phyloP scores from a whole-genome alignment of 108 stramenopile species.

The Nitzschia sp. region DNA sequence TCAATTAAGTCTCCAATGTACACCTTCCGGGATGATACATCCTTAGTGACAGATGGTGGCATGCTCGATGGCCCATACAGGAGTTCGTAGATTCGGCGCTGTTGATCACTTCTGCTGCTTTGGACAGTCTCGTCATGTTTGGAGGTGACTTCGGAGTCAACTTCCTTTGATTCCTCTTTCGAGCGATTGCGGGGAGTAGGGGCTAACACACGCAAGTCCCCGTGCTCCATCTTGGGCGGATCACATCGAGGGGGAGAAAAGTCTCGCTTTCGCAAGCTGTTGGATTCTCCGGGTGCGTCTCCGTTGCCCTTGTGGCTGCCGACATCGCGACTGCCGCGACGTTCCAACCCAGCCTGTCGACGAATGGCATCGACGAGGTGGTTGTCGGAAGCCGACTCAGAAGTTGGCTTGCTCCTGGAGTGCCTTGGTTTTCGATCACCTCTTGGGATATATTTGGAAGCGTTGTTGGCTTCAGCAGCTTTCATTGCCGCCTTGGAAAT shows the following conservation, averaged over 20 bases:
- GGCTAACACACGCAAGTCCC: conserved; percentile 8
- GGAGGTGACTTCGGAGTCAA: too few species aligned
- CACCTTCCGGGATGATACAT: neutral
- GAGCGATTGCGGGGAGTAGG: neutral
- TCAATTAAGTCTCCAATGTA: conserved; percentile 23
- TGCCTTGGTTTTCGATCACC: conserved; percentile 1
- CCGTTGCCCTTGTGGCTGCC: neutral
- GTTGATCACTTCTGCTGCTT: conserved; percentile 1
- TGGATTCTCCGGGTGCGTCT: conserved; percentile 14
- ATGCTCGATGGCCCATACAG: conserved; percentile 6
- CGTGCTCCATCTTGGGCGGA: conserved; percentile 9
- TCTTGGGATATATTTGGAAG: neutral
- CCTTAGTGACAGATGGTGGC: neutral
- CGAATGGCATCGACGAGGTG: conserved; percentile 18
- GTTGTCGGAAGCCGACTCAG: neutral
- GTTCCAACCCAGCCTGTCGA: conserved; percentile 12
- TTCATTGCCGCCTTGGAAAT: neutral
- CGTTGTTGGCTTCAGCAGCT: conserved; percentile 7
- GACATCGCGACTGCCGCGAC: neutral
- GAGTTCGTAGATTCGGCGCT: conserved; percentile 10
- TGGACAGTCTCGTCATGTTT: neutral
- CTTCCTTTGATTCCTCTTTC: neutral
- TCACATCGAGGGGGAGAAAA: neutral
- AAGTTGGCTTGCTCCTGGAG: too few species aligned
- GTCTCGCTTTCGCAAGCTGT: neutral